phyloP scores from a whole-genome alignment of 1,284 basidiomycete genomes.

The Lentinus polychrous region DNA sequence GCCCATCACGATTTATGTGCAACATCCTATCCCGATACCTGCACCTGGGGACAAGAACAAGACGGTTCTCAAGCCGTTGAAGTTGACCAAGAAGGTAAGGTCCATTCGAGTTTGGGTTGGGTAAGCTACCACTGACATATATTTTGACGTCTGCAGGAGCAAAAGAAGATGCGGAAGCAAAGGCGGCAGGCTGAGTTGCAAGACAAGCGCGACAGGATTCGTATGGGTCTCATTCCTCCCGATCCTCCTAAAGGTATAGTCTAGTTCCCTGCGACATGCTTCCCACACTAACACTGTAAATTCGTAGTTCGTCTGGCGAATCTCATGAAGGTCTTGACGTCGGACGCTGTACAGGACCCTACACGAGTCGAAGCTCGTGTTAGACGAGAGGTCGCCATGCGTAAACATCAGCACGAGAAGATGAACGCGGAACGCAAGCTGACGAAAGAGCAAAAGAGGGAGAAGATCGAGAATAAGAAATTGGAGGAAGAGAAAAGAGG shows the following conservation, averaged over 20 bases:
- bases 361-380: constrained; percentile 97
- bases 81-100: constrained; percentile 79
- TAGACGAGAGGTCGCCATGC: constrained; percentile 85
- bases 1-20: constrained; percentile 87
- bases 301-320: constrained; percentile 84
- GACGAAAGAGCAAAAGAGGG: constrained; percentile 82
- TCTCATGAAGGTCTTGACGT: constrained; percentile 96
- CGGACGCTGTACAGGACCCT: constrained; percentile 94
- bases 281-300: constrained; percentile 7
- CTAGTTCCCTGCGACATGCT: not conserved
- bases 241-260: constrained; percentile 86
- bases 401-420: constrained; percentile 87
- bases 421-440: constrained; percentile 90
- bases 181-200: constrained; percentile 84
- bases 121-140: not conserved
- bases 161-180: constrained; percentile 95
- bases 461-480: constrained; percentile 84
- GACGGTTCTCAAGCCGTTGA: constrained; percentile 71
- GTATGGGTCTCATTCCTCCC: constrained; percentile 94
- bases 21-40: constrained; percentile 96
- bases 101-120: not conserved
- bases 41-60: constrained; percentile 84
- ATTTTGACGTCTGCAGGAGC: constrained; percentile 52
- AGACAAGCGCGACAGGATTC: constrained; percentile 92
- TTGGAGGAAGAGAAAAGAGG: constrained; percentile 84